Evolutionary conservation across 306 rosid species (phyloP).

Genomic region (Cucumis hystrix): DNA sequence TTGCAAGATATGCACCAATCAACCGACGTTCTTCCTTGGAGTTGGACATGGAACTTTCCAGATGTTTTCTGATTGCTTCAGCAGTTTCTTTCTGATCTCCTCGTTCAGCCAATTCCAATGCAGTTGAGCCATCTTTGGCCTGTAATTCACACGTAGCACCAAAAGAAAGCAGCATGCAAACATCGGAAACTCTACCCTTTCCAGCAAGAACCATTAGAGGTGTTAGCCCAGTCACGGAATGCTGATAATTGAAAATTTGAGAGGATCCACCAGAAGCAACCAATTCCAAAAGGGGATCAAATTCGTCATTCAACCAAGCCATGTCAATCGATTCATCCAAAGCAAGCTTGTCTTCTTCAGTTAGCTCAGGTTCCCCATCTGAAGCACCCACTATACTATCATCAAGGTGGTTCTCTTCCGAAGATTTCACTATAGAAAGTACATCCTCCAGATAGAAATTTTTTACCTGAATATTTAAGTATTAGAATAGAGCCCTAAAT

Average conservation of each 20-base stretch:
- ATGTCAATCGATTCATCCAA: conserved; percentile 74
- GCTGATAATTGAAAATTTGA: conserved; percentile 60
- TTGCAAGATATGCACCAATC: conserved; percentile 45
- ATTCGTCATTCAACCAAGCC: conserved; percentile 77
- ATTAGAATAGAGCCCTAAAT: neutral
- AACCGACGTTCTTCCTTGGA: conserved; percentile 28
- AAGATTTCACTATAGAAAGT: conserved; percentile 46
- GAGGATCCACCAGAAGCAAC: conserved; percentile 44
- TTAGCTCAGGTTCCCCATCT: conserved; percentile 21
- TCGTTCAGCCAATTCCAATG: conserved; percentile 55
- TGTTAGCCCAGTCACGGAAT: conserved; percentile 60
- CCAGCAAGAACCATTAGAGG: conserved; percentile 88
- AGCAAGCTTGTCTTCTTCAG: conserved; percentile 51
- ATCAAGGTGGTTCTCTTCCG: conserved; percentile 40
- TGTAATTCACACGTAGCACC: conserved; percentile 60
- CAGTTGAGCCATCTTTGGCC: conserved; percentile 58
- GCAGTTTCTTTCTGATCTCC: conserved; percentile 48
- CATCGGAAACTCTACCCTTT: conserved; percentile 67
- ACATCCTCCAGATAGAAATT: conserved; percentile 79
- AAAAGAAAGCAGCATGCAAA: conserved; percentile 72
- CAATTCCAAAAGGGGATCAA: conserved; percentile 61
- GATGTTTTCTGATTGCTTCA: conserved; percentile 40
- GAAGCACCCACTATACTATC: conserved; percentile 16
- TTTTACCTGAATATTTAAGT: conserved; percentile 53
- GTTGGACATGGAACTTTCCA: conserved; percentile 30